Evolutionary conservation across 805 yeast genomes (phyloP).

Genomic region (Candida palmyrensis): DNA sequence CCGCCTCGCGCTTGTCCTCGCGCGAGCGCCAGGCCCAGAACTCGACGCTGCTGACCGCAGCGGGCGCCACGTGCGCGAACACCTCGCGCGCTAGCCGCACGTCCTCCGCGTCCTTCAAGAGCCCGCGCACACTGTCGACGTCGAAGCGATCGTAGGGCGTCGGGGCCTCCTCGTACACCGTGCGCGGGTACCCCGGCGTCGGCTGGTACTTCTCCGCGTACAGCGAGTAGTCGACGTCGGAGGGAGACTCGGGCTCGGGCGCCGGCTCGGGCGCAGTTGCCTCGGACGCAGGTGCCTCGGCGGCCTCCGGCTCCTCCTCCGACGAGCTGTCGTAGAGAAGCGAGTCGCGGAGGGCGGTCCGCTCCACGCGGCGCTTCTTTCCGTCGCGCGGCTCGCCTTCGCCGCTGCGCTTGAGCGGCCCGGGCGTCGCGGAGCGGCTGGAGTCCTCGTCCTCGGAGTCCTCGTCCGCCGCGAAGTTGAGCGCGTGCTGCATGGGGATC

Average conservation of each 20-base stretch:
- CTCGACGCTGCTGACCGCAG: constrained; percentile 32
- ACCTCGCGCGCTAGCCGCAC: constrained; percentile 45
- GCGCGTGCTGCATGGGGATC: constrained; percentile 52
- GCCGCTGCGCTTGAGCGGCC: constrained; percentile 20
- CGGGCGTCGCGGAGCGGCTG: constrained; percentile 33
- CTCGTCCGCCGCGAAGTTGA: constrained; percentile 37
- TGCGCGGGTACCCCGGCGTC: constrained; percentile 42
- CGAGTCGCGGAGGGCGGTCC: constrained; percentile 18
- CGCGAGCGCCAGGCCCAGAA: constrained; percentile 68
- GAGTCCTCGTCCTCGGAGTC: constrained; percentile 29
- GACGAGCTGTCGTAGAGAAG: constrained; percentile 32
- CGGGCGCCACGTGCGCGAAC: constrained; percentile 18
- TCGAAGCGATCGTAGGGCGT: constrained; percentile 26
- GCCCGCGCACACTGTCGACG: constrained; percentile 44
- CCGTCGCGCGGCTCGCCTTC: constrained; percentile 16
- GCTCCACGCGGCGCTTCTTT: constrained; percentile 16
- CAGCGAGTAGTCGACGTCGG: constrained; percentile 18
- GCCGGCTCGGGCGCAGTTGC: no score
- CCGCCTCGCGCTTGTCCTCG: constrained; percentile 20
- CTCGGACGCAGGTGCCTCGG: constrained; percentile 6
- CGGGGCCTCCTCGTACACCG: constrained; percentile 48
- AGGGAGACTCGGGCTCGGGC: constrained; percentile 10
- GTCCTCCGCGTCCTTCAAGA: constrained; percentile 76
- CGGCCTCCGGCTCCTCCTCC: constrained; percentile 14
- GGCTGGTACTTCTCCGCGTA: constrained; percentile 45